Evolutionary conservation across 2,329 filamentous ascomycete genomes (phyloP).

Genomic region (Blastomyces percursus): DNA sequence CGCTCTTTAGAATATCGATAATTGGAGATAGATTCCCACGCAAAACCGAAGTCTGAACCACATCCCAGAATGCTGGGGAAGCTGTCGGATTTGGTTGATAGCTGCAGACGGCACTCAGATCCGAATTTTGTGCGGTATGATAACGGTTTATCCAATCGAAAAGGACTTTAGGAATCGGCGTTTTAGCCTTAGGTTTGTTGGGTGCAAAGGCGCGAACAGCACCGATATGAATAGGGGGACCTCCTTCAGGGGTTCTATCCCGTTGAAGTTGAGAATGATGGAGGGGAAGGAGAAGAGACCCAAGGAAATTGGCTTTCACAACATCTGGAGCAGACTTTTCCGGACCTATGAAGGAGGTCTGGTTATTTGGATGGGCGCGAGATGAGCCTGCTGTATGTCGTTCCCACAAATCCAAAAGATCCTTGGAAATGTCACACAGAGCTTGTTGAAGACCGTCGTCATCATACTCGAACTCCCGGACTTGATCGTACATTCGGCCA

Average conservation of each 20-base stretch:
- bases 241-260: constrained; percentile 16
- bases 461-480: constrained; percentile 23
- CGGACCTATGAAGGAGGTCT: constrained; percentile 54
- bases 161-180: constrained; percentile 60
- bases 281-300: constrained; percentile 63
- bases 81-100: constrained; percentile 62
- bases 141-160: constrained; percentile 72
- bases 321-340: constrained; percentile 52
- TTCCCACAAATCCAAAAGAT: constrained; percentile 28
- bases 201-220: constrained; percentile 23
- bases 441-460: constrained; percentile 23
- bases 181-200: constrained; percentile 19
- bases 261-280: constrained; percentile 51
- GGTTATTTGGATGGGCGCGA: constrained; percentile 23
- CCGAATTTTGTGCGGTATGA: constrained; percentile 60
- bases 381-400: constrained; percentile 31
- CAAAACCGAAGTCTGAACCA: constrained; percentile 60
- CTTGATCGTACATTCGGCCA: constrained; percentile 48
- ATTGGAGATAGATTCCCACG: constrained; percentile 62
- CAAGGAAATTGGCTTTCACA: constrained; percentile 68
- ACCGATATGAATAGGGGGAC: constrained; percentile 17
- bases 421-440: constrained; percentile 26
- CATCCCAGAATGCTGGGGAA: constrained; percentile 74
- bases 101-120: constrained; percentile 53
- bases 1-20: constrained; percentile 57